These are phyloP conservation scores for Gracilaria caudata DNA, from an alignment of 23 red algal genomes.

Conservation along the genomic window DNA sequence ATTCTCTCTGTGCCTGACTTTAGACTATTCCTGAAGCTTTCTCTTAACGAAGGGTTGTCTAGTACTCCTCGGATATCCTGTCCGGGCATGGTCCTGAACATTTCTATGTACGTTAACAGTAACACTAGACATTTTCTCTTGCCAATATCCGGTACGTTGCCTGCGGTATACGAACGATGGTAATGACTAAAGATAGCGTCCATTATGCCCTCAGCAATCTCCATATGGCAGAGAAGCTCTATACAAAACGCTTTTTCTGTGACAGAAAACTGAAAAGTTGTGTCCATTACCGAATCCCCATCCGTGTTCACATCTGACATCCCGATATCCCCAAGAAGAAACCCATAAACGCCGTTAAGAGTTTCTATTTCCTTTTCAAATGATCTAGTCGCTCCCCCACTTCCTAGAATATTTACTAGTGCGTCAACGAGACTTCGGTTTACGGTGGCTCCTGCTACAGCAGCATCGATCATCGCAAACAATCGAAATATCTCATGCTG, in stretches of 20 bases:
- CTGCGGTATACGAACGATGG: slow-evolving; percentile 31
- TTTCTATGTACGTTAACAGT: slow-evolving; percentile 22
- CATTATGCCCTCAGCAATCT: slow-evolving; percentile 43
- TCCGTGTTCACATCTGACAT: background rate
- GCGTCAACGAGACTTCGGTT: slow-evolving; percentile 28
- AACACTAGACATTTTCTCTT: slow-evolving; percentile 43
- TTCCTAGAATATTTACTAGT: background rate
- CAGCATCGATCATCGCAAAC: slow-evolving; percentile 22
- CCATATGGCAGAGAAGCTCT: slow-evolving; percentile 30
- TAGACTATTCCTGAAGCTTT: slow-evolving; percentile 33
- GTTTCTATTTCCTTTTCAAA: slow-evolving; percentile 19
- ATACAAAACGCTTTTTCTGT: slow-evolving; percentile 37
- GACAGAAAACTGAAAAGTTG: background rate
- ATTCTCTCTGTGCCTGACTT: slow-evolving; percentile 1
- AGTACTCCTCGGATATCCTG: slow-evolving; percentile 7
- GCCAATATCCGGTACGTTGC: slow-evolving; percentile 9
- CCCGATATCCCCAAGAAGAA: slow-evolving; percentile 19
- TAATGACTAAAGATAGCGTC: slow-evolving; percentile 46
- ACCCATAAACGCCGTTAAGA: slow-evolving; percentile 22
- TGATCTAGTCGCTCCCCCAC: background rate
- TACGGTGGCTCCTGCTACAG: slow-evolving; percentile 1
- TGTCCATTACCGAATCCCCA: slow-evolving; percentile 4
- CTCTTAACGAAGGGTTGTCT: background rate
- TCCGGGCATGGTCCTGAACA: slow-evolving; percentile 33
- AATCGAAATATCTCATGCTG: slow-evolving; percentile 22